phyloP scores from a whole-genome alignment of 805 yeast genomes.

The Wickerhamiella vanderwaltii region DNA sequence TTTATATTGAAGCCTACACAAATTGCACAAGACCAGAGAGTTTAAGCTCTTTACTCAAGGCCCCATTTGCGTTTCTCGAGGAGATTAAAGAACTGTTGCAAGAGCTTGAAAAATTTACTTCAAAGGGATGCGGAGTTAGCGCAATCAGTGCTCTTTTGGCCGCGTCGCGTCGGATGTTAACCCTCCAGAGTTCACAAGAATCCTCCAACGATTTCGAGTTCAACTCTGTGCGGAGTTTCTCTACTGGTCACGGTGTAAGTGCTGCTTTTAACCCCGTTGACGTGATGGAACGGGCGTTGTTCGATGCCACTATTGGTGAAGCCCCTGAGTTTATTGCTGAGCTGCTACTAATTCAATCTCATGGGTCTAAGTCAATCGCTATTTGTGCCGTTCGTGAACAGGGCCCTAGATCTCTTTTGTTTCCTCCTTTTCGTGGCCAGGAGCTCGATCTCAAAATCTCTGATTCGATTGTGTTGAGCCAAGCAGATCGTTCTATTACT shows the following conservation, averaged over 20 bases:
- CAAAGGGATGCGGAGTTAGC: conserved; percentile 11
- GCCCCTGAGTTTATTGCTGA: conserved; percentile 8
- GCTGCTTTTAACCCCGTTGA: conserved; percentile 15
- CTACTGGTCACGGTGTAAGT: conserved; percentile 11
- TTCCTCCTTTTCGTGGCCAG: conserved; percentile 13
- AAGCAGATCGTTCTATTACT: background rate
- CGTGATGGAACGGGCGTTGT: conserved; percentile 12
- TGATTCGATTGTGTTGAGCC: background rate
- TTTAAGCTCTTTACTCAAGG: conserved; percentile 9
- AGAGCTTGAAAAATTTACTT: conserved; percentile 11
- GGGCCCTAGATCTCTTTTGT: conserved; percentile 12
- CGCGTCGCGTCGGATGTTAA: conserved; percentile 12
- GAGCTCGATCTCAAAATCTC: background rate
- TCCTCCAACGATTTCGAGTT: conserved; percentile 12
- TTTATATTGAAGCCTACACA: conserved; percentile 12
- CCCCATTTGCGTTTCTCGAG: conserved; percentile 12
- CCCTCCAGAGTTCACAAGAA: conserved; percentile 6
- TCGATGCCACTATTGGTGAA: conserved; percentile 10
- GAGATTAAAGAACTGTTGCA: conserved; percentile 13
- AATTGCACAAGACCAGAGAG: background rate
- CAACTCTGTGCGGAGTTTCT: conserved; percentile 12
- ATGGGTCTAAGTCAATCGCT: conserved; percentile 10
- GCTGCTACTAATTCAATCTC: conserved; percentile 10
- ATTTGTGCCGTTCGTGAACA: conserved; percentile 10
- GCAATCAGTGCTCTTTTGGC: conserved; percentile 7